Base-by-base conservation (phyloP, 2,329 filamentous ascomycete genomes). In the Arthrobotrys sinensis region DNA sequence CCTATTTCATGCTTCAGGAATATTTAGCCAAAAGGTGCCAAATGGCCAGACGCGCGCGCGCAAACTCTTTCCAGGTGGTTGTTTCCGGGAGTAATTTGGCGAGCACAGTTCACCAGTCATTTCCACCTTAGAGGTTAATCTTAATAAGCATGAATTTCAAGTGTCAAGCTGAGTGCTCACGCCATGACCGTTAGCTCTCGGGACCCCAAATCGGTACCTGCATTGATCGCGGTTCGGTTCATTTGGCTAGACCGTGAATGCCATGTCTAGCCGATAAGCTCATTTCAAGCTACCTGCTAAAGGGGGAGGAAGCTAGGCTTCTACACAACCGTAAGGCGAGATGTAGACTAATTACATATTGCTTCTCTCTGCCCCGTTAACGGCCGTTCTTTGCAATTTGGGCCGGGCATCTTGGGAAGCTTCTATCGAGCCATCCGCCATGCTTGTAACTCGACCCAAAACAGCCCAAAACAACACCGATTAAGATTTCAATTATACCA, bases 161-260 rank as follows among this genome's bases (percentile, higher is more conserved):
- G 10, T 57, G 32, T 36, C 52, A 57, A 38, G 19, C 36, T 24
- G 55, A 43, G 34, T 60, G 34, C 8, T 43, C n/a, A 12, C 16
- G 34, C 55, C 36, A 40, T 43, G 10, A 8, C 55, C 55, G 55
- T 19, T n/a, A 16, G 34, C 3, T 60, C 6, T 60, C 55, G 55
- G 55, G 24, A 8, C 8, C n/a, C 11, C 14, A 4, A 16, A 16
- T 24, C 34, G 34, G 55, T 60, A 40, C 55, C 55, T 60, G 55
- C 55, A 60, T 60, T 43, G 55, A 43, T 60, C 34, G 55, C 55
- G 36, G 34, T 60, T 60, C 55, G 55, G 55, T 60, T 43, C 55
- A 60, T 60, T 60, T 60, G 36, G 36, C 55, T 43, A 60, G 19
- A 4, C 55, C 19, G 16, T 12, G 19, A 36, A 24, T 60, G 55